Conservation (phyloP, 139 green algal genomes). For the Gonium pectorale region DNA sequence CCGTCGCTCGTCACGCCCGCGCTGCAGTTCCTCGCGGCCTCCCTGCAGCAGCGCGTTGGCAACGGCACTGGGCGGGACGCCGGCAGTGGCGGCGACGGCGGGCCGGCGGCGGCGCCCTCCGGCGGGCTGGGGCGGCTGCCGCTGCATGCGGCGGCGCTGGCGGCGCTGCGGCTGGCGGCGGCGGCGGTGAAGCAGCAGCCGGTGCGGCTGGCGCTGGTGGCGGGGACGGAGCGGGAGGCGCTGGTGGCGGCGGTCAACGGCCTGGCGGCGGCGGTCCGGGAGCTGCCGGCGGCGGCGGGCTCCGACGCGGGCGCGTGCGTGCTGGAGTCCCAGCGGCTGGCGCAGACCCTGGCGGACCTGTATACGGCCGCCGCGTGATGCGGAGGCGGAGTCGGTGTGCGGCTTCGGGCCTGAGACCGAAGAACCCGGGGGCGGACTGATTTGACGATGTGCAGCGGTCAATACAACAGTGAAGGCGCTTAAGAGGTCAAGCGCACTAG, state of each 20-base stretch:
- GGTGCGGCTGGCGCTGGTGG: constrained; percentile 1
- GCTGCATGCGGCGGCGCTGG: constrained; percentile 8
- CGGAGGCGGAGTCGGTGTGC: too few relatives aligned
- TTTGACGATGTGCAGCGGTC: too few relatives aligned
- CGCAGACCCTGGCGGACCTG: constrained; percentile 27
- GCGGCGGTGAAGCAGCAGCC: constrained; percentile 1
- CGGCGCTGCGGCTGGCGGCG: constrained; percentile 12
- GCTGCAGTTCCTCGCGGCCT: constrained; percentile 16
- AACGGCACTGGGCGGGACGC: not conserved
- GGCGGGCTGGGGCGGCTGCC: not conserved
- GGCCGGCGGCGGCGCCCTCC: not conserved
- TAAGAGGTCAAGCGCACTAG: too few relatives aligned
- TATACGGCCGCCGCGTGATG: too few relatives aligned
- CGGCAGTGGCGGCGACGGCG: not conserved
- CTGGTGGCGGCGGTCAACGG: not conserved
- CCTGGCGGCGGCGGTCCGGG: not conserved
- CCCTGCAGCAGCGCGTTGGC: not conserved
- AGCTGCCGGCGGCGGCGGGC: not conserved
- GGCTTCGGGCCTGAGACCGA: too few relatives aligned
- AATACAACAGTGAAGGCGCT: too few relatives aligned
- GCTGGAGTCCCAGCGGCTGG: constrained; percentile 7
- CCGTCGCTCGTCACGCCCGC: not conserved
- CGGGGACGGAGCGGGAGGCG: not conserved
- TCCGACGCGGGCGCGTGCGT: not conserved
- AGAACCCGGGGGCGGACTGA: too few relatives aligned